Conservation (phyloP, 768 basidiomycete genomes). For the Lactarius psammicola region DNA sequence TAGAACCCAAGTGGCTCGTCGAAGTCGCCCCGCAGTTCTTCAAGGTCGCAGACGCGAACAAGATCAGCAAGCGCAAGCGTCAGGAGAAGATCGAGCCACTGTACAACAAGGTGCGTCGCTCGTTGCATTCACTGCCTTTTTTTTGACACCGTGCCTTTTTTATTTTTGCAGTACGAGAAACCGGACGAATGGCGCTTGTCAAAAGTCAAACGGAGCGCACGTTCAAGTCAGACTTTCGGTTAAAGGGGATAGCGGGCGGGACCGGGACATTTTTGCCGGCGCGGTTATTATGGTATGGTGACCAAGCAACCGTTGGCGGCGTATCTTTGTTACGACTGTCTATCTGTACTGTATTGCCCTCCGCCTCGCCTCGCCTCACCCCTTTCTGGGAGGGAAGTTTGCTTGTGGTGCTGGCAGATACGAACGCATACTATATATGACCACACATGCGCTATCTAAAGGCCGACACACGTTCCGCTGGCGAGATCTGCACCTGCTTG, state of each 20-base stretch:
- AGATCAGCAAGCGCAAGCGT: conserved; percentile 94
- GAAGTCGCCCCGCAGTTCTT: conserved; percentile 99
- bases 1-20: conserved; percentile 98
- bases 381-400: not conserved
- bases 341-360: not conserved
- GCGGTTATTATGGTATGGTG: not conserved
- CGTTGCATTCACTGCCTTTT: not conserved
- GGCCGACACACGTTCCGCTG: not conserved
- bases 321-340: not conserved
- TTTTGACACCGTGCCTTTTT: not conserved
- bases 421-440: not conserved
- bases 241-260: conserved; percentile 35
- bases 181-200: conserved; percentile 93
- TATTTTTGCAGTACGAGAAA: conserved; percentile 63
- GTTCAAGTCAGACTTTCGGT: conserved; percentile 94
- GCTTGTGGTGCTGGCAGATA: not conserved
- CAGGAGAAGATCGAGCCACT: conserved; percentile 97
- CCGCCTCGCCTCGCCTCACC: not conserved
- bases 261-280: not conserved
- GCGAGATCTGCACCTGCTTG: not conserved
- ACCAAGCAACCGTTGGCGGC: not conserved
- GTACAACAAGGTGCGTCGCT: conserved; percentile 67
- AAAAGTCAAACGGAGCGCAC: conserved; percentile 86
- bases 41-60: conserved; percentile 96
- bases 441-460: not conserved